Evolutionary conservation across 768 basidiomycete species (phyloP), one percentile per base, ranked within the genome.

Genomic region (Pluteus cervinus): DNA sequence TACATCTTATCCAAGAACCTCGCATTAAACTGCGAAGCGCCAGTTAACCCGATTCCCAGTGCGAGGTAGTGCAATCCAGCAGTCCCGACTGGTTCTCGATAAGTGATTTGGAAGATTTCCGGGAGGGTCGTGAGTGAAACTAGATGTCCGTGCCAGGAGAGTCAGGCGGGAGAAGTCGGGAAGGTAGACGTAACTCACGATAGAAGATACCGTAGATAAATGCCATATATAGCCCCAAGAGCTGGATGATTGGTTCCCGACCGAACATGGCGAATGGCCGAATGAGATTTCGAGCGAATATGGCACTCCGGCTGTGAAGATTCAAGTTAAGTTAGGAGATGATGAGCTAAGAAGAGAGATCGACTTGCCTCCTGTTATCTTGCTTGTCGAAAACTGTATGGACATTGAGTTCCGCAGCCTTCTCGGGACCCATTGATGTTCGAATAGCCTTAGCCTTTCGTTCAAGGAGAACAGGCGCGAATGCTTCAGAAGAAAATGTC

Each of bases 61-160:
- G 85, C 72, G 40, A 88, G 62, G 46, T 86, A 91, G 48, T 87
- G 66, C 21, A 87, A 54, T 0, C 83, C 80, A 0, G 75, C 66
- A 33, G 81, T 76, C 4, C 83, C 80, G 7, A 69, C 55, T 0
- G 51, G 42, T 51, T 84, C 57, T 24, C 68, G 56, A 48, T 88
- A 89, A 1, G 67, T 53, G 3, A 60, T 56, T 36, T 63, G 54
- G 46, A 77, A 86, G 29, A 83, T 81, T 0, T 55, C 45, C 0
- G 83, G 76, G 20, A 86, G 71, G 0, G 73, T 81, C 1, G 80
- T 81, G 22, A 86, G 57, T 51, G 80, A 79, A 16, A 85, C 82
- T 86, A 39, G 3, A 24, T 24, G 4, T 15, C 10, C 26, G 34
- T 16, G 24, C 21, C 31, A 39, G 22, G 12, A 38, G 22, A 14